Conservation (phyloP, 2,329 filamentous ascomycete species). For the Apiospora aurea region DNA sequence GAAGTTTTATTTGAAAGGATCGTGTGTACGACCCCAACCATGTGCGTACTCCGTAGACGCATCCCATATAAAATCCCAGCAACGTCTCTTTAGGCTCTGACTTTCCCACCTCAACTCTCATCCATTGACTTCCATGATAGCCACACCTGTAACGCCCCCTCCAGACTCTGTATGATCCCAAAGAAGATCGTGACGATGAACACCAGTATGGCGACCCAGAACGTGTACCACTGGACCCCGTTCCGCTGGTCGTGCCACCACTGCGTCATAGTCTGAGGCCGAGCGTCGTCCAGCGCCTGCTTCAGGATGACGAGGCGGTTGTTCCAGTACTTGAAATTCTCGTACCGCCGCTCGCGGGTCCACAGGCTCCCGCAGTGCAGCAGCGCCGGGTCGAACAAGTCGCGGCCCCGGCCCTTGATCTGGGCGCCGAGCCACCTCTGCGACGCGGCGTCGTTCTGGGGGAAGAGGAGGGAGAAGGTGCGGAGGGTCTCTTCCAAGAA, state of each 20-base stretch:
- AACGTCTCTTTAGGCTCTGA: no score
- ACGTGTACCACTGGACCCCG: neutral
- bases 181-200: neutral
- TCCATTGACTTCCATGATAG: neutral
- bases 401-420: neutral
- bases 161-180: neutral
- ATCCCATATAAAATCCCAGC: no score
- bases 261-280: neutral
- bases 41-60: no score
- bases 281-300: neutral
- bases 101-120: neutral
- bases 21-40: no score
- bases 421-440: neutral
- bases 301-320: neutral
- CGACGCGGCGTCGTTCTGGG: slow-evolving; percentile 36
- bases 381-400: neutral
- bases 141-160: neutral
- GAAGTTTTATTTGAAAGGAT: no score
- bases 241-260: neutral
- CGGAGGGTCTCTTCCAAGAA: slow-evolving; percentile 46
- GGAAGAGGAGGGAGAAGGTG: slow-evolving; percentile 45
- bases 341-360: neutral
- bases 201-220: neutral
- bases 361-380: neutral
- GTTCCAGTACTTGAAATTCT: neutral